Evolutionary conservation across 2,329 filamentous ascomycete genomes (phyloP), one percentile per base, ranked within the genome.

Genomic region (Fusarium longipes): DNA sequence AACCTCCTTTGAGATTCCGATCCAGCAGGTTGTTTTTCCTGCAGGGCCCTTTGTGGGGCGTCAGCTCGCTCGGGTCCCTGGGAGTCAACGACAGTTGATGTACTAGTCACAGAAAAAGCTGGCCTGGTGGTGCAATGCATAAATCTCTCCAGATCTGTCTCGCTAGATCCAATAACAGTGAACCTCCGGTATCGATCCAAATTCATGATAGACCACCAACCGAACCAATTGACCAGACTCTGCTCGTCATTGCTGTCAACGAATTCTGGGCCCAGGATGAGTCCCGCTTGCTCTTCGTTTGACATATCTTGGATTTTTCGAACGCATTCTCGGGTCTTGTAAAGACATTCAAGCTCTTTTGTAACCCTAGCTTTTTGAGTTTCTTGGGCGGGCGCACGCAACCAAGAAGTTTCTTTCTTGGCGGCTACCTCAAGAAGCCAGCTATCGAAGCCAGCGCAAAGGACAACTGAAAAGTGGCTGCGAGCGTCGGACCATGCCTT

Each of bases 201-300:
- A 29, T 83, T 82, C 55, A 74, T 61, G 30, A 80, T 77, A 1
- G 86, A 79, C 87, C 87, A 90, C 74, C 80, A 85, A 2, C 84
- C 86, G 72, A 89, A 90, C 84, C 86, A 89, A 63, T 88, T 86
- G 11, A 89, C 82, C 27, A 90, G 77, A 57, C 84, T 87, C 70
- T 88, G 84, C 70, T 90, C 88, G 62, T 90, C 87, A 54, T 86
- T 85, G 1, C 82, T 79, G 55, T 88, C 82, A 43, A 90, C 84
- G 2, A 65, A 74, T 5, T 77, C 69, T 15, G 82, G 81, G 0
- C 83, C 84, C 71, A 81, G 83, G 3, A 84, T 72, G 8, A 89
- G 68, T 5, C 81, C 62, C 36, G 25, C 58, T 29, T 32, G 27
- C 9, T 58, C 49, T 15, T 65, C 67, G 24, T 68, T 52, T 35